Percentiles rank a stretch among this genome's conserved stretches.
Conservation (phyloP, 1,284 basidiomycete genomes). For the Retiboletus fuscus region DNA sequence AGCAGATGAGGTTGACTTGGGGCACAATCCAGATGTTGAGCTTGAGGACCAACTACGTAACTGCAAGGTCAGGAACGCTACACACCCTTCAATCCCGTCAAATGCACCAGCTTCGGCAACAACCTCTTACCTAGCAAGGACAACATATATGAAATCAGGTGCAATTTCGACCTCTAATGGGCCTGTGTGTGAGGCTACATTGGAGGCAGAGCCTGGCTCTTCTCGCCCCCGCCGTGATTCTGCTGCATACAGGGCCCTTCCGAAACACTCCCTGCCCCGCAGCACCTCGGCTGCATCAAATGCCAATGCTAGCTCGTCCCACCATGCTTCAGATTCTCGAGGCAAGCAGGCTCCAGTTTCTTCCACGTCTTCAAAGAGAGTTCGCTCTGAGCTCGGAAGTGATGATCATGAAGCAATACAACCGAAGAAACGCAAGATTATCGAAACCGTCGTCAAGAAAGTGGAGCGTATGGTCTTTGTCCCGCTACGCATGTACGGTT, state of each 20-base stretch:
- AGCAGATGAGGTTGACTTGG: too few species aligned
- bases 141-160: background rate
- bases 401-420: background rate
- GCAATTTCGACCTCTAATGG: background rate
- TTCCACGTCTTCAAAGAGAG: slow-evolving; percentile 6
- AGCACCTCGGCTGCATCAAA: background rate
- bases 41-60: background rate
- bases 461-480: slow-evolving; percentile 13
- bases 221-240: background rate
- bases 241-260: too few species aligned
- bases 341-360: background rate
- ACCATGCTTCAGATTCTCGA: background rate
- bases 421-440: slow-evolving; percentile 8
- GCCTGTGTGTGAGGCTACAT: too few species aligned
- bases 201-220: too few species aligned
- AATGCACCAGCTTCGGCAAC: background rate
- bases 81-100: background rate
- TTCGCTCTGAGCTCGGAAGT: slow-evolving; percentile 1
- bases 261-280: background rate
- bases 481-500: slow-evolving; percentile 5
- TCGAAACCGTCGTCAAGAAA: background rate
- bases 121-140: background rate
- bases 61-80: background rate
- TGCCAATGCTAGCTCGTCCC: background rate
- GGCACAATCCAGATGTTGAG: slow-evolving; percentile 7